Conservation (phyloP, 495 filamentous ascomycete species). For the Coniosporium apollinis region DNA sequence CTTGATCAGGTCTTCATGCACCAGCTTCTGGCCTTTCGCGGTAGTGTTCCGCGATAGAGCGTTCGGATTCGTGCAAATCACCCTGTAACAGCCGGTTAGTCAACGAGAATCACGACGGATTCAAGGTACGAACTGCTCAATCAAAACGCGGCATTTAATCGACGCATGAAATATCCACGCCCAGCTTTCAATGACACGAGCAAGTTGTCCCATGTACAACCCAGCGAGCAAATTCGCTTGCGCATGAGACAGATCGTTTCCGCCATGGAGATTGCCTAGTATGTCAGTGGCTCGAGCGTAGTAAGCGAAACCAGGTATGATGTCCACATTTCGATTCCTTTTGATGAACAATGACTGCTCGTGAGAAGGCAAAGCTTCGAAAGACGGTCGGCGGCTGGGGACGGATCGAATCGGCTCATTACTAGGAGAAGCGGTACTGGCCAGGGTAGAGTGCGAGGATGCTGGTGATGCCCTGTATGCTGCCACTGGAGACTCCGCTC, state of each 20-base stretch:
- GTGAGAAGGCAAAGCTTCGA: not conserved
- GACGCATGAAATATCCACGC: constrained; percentile 71
- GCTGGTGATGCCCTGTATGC: constrained; percentile 13
- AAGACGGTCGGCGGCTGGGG: not conserved
- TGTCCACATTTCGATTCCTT: constrained; percentile 49
- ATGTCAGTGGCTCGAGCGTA: constrained; percentile 77
- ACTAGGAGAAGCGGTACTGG: constrained; percentile 8
- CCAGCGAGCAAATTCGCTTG: constrained; percentile 78
- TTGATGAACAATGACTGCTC: too few species aligned
- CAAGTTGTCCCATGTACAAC: constrained; percentile 75
- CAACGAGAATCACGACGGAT: too few species aligned
- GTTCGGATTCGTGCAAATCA: too few species aligned
- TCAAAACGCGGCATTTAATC: constrained; percentile 54
- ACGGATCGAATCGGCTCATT: not conserved
- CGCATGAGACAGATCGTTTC: constrained; percentile 61
- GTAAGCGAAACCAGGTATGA: constrained; percentile 76
- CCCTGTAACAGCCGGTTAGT: too few species aligned
- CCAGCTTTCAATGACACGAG: constrained; percentile 76
- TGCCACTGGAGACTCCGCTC: constrained; percentile 13
- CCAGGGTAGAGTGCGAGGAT: constrained; percentile 13
- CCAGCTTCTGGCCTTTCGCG: not conserved
- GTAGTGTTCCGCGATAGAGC: too few species aligned
- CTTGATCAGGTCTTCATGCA: constrained; percentile 37
- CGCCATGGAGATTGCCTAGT: constrained; percentile 63
- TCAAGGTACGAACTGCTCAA: constrained; percentile 35